Base-by-base conservation (phyloP, 2,329 filamentous ascomycete species). In the Fusarium caatingaense region DNA sequence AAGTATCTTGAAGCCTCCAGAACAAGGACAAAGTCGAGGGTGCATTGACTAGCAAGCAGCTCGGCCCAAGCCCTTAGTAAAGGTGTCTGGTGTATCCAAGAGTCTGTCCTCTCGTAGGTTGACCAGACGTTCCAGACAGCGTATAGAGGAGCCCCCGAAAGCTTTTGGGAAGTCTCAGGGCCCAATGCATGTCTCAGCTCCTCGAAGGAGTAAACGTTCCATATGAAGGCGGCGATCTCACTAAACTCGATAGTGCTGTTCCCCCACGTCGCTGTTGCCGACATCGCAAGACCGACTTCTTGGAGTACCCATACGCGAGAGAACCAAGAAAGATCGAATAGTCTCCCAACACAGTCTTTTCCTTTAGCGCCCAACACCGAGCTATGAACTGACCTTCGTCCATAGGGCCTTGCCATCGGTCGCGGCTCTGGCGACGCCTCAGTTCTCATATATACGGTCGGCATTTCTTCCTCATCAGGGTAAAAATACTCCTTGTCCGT, bases 91-190 rank as follows among this genome's bases (percentile, higher is more conserved):
- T 61, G 40, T 45, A 64, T 55, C 60, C 60, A 64, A 0, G 57
- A 55, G 0, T 60, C 48, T 10, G 16, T 42, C 44, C 60, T 64
- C 3, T 64, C 60, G 13, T 61, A 64, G 8, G 56, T 64, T 2
- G 42, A 48, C 60, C 60, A 64, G 2, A 64, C 60, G 3, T 64
- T 64, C 60, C 60, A 64, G 4, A 61, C 34, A 7, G 44, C 56
- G 27, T 64, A 64, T 0, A 64, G 18, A 45, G 60, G 60, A 3
- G 60, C 60, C 2, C 56, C 56, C 0, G 28, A 46, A 12, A 64
- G 47, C 3, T 9, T 28, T 16, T 42, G 6, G 2, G 56, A n/a
- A 18, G 44, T 61, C 1, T 46, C 49, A 21, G 44, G 20, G 0
- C 56, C 60, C 5, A 61, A 27, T 37, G 40, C 37, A 8, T 25